Conservation (phyloP, 352 stramenopile genomes). For the Blastocystis sp. region DNA sequence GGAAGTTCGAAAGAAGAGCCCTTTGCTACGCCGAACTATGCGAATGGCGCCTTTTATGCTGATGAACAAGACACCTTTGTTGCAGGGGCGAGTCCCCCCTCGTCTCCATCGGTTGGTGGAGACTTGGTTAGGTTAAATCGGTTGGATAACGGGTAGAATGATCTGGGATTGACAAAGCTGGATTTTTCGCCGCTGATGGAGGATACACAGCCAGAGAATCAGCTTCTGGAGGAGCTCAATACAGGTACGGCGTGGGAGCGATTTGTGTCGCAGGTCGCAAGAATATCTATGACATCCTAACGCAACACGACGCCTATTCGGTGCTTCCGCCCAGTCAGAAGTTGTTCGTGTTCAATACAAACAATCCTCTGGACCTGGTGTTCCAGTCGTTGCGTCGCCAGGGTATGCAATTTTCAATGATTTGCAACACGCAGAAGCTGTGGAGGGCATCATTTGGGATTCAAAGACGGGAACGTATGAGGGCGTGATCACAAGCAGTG, state of each 20-base stretch:
- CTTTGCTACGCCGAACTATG: constrained; percentile 17
- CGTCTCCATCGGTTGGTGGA: not conserved
- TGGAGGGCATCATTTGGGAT: constrained; percentile 48
- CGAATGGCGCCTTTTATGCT: constrained; percentile 42
- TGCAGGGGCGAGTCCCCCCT: not conserved
- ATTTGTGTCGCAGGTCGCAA: not conserved
- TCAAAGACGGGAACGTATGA: constrained; percentile 31
- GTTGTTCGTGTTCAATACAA: constrained; percentile 40
- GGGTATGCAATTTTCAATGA: not conserved
- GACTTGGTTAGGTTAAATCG: not conserved
- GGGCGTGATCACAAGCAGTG: constrained; percentile 49
- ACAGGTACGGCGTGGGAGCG: not conserved
- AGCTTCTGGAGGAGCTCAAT: constrained; percentile 41
- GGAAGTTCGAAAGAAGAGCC: too few relatives aligned
- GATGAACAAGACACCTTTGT: constrained; percentile 48
- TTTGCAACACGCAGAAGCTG: not conserved
- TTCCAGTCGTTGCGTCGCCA: constrained; percentile 44
- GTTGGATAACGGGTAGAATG: not conserved
- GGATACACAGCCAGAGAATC: not conserved
- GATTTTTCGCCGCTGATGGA: constrained; percentile 19
- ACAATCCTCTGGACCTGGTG: constrained; percentile 41
- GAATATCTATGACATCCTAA: constrained; percentile 52
- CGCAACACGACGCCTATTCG: constrained; percentile 22
- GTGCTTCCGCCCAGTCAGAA: constrained; percentile 39
- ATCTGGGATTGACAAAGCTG: not conserved